Evolutionary conservation across 2,329 filamentous ascomycete species (phyloP), one percentile per base, ranked within the genome.

Genomic region (Cladosporium cucumerinum): DNA sequence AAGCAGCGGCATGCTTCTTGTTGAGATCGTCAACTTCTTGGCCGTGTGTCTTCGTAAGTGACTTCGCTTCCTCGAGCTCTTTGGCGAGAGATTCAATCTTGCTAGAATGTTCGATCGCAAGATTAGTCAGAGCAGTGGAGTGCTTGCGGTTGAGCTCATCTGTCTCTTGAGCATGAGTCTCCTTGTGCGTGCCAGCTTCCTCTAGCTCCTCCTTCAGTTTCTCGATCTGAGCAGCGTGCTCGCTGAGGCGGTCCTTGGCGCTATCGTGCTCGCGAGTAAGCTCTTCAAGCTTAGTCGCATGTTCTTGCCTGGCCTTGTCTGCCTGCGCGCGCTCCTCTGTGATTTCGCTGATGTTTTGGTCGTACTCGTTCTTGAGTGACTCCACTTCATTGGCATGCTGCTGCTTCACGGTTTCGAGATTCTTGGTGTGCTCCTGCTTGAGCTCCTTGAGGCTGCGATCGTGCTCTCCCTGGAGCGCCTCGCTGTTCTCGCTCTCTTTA

Each of bases 31-130:
- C 32, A 12, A 57, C 8, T 30, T 64, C 43, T 4, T 52, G 34
- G 26, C 32, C 21, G 59, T 55, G 60, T n/a, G 32, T 32, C 16
- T 46, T 39, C 28, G 64, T 39, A 21, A 67, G 65, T 25, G 25
- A 34, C 25, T 57, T 46, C 11, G 67, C 63, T 18, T 68, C 65
- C 54, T 71, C 67, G 11, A 54, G 21, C n/a, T 52, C 23, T 11
- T 23, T 36, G 16, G 64, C 52, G 46, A 64, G 55, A 16, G 36
- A 54, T 2, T 64, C 58, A 6, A 66, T 36, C 30, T 65, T 66
- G 34, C 34, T 58, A n/a, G 46, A 14, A 18, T 66, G 57, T 26
- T 58, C 49, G 7, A n/a, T 39, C 14, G 25, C 23, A n/a, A 32
- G n/a, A 1, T 10, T 60, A 18, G 62, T 48, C 2, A 57, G 28